phyloP scores from a whole-genome alignment of 2,329 filamentous ascomycete genomes.

The Diaporthe citriasiana region DNA sequence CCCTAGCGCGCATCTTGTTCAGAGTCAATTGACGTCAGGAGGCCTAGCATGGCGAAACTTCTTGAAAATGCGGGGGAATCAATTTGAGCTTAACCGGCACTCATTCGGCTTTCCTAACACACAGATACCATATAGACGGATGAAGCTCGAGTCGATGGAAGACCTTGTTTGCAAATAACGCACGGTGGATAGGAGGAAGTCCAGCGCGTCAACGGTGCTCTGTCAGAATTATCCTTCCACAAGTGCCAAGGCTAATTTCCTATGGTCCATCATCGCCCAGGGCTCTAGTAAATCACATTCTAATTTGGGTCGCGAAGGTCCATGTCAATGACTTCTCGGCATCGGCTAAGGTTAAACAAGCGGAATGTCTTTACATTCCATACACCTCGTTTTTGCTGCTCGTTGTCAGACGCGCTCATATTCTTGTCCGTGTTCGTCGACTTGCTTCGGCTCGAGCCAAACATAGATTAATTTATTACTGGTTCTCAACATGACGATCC shows the following conservation, averaged over 20 bases:
- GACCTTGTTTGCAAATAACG: not conserved
- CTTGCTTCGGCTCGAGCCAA: not conserved
- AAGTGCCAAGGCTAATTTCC: not conserved
- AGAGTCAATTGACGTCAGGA: not conserved
- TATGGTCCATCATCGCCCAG: not conserved
- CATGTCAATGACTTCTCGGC: not conserved
- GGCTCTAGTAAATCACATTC: not conserved
- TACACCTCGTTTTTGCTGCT: not conserved
- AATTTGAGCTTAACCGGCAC: not conserved
- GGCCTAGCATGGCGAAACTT: not conserved
- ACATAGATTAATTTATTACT: not conserved
- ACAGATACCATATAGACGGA: not conserved
- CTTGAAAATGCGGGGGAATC: not conserved
- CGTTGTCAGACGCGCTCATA: not conserved
- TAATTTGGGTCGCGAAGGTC: not conserved
- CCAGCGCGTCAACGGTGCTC: not conserved
- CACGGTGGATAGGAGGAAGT: not conserved
- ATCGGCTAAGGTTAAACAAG: not conserved
- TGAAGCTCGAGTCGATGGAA: not conserved
- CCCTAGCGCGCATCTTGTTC: constrained; percentile 3
- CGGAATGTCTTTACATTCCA: not conserved
- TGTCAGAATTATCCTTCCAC: not conserved
- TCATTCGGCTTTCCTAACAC: not conserved
- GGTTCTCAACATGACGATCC: too few relatives aligned
- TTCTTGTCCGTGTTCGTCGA: not conserved